Evolutionary conservation across 768 basidiomycete species (phyloP).

Genomic region (Serendipita indica): DNA sequence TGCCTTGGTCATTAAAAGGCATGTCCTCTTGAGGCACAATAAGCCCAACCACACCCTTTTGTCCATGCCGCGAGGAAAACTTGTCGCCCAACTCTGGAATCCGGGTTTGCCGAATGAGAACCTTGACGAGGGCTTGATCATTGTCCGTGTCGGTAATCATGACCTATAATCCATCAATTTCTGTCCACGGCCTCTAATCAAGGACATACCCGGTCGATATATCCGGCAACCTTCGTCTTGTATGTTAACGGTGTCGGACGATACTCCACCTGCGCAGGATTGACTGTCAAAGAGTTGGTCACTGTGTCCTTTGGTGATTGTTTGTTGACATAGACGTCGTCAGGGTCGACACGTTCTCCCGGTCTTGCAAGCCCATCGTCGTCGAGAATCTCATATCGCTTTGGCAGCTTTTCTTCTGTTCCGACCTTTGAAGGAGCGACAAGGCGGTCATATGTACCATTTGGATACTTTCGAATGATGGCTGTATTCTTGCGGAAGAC

Average conservation of each 20-base stretch:
- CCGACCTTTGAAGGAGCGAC: conserved; percentile 58
- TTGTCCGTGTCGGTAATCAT: conserved; percentile 95
- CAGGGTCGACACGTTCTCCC: conserved; percentile 84
- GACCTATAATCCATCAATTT: conserved; percentile 26
- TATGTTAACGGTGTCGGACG: conserved; percentile 86
- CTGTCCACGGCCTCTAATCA: background rate
- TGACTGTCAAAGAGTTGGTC: conserved; percentile 75
- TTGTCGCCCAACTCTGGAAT: conserved; percentile 96
- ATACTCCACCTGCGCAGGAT: conserved; percentile 63
- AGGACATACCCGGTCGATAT: conserved; percentile 61
- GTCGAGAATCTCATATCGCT: conserved; percentile 85
- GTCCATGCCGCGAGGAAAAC: conserved; percentile 94
- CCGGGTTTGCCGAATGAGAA: conserved; percentile 90
- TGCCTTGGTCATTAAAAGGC: conserved; percentile 98
- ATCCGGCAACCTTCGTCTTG: conserved; percentile 84
- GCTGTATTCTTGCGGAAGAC: conserved; percentile 92
- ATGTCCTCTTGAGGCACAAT: conserved; percentile 99
- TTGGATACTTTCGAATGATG: conserved; percentile 88
- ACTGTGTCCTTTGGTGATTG: conserved; percentile 92
- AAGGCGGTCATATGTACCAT: conserved; percentile 93
- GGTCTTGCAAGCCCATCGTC: conserved; percentile 87
- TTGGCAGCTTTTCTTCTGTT: conserved; percentile 59
- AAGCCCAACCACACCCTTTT: conserved; percentile 96
- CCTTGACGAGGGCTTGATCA: conserved; percentile 93
- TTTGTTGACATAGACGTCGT: conserved; percentile 92